Evolutionary conservation across 352 stramenopile genomes (phyloP).

Genomic region (Pythium guiyangense): DNA sequence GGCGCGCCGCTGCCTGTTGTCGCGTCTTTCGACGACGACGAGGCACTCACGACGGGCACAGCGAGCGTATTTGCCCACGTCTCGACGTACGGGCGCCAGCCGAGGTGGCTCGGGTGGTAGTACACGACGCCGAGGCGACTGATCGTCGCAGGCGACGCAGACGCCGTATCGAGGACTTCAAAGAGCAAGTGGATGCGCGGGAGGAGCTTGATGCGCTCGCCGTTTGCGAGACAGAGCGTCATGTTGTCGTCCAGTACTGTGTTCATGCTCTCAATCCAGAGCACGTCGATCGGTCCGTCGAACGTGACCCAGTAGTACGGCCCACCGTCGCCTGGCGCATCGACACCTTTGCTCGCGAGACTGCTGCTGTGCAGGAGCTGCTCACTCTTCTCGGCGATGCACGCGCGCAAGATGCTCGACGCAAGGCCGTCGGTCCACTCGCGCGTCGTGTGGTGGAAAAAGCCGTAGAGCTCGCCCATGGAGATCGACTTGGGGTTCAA

Average conservation of each 20-base stretch:
- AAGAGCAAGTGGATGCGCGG: conserved; percentile 90
- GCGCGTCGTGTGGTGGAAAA: conserved; percentile 76
- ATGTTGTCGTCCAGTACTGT: conserved; percentile 90
- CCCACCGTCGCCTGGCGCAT: conserved; percentile 16
- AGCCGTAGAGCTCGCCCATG: conserved; percentile 79
- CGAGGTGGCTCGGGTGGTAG: conserved; percentile 61
- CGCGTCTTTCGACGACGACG: conserved; percentile 16
- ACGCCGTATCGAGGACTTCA: conserved; percentile 88
- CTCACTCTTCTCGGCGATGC: conserved; percentile 69
- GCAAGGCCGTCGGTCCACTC: conserved; percentile 84
- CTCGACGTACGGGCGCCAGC: conserved; percentile 60
- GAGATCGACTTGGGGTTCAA: conserved; percentile 83
- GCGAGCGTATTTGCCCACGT: conserved; percentile 49
- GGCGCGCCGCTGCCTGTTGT: not conserved
- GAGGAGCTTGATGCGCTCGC: conserved; percentile 83
- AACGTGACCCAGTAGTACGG: conserved; percentile 84
- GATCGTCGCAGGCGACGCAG: conserved; percentile 90
- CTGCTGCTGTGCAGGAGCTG: conserved; percentile 24
- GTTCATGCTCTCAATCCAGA: conserved; percentile 88
- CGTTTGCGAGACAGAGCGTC: conserved; percentile 88
- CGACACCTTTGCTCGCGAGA: conserved; percentile 13
- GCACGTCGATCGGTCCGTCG: conserved; percentile 73
- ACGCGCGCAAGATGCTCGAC: conserved; percentile 63
- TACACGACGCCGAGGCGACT: conserved; percentile 91
- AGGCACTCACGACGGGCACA: conserved; percentile 10